Conservation (phyloP, 1,139 yeast species). For the Sugiyamaella grinbergsii region DNA sequence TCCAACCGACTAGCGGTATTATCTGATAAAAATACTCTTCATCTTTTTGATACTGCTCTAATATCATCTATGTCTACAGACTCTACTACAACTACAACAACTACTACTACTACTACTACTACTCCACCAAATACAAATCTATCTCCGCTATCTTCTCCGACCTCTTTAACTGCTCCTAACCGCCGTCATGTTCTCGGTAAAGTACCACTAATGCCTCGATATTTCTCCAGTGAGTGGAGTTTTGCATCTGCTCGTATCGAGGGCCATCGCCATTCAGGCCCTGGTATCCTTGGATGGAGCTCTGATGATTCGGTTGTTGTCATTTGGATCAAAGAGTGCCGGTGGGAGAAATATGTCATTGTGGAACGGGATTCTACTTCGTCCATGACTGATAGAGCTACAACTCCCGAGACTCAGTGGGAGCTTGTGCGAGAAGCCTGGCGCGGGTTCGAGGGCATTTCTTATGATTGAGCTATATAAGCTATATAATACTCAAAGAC, state of each 20-base stretch:
- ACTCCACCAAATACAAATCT: slow-evolving; percentile 1
- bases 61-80: slow-evolving; percentile 38
- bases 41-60: slow-evolving; percentile 60
- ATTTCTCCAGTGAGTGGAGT: slow-evolving; percentile 88
- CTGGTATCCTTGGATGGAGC: slow-evolving; percentile 78
- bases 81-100: slow-evolving; percentile 2
- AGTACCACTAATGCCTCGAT: slow-evolving; percentile 71
- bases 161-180: slow-evolving; percentile 38
- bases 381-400: slow-evolving; percentile 20
- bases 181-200: slow-evolving; percentile 69
- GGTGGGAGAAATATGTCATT: slow-evolving; percentile 85
- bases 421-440: slow-evolving; percentile 74
- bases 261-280: slow-evolving; percentile 33
- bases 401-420: slow-evolving; percentile 47
- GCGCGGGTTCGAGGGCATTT: slow-evolving; percentile 57
- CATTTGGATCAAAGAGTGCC: slow-evolving; percentile 65
- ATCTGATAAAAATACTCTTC: slow-evolving; percentile 86
- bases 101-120: slow-evolving; percentile 3
- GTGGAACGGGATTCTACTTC: slow-evolving; percentile 49
- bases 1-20: slow-evolving; percentile 78
- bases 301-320: slow-evolving; percentile 66
- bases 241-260: slow-evolving; percentile 73
- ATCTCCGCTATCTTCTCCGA: slow-evolving; percentile 8
- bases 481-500: too few species aligned
- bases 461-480: slow-evolving; percentile 21